Evolutionary conservation across 306 rosid genomes (phyloP), one percentile per base, ranked within the genome.

Genomic region (Rosa lucieae): DNA sequence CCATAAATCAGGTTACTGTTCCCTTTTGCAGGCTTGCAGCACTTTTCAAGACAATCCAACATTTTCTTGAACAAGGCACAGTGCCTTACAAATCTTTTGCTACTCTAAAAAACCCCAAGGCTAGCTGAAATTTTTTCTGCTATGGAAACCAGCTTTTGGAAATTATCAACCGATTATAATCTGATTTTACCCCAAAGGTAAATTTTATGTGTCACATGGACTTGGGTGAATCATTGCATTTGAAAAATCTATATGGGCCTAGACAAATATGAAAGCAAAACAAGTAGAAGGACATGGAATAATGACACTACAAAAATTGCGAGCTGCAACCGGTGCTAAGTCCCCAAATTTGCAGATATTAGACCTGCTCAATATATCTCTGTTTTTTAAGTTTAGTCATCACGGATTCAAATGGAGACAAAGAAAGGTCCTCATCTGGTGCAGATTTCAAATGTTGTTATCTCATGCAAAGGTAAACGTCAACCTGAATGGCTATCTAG

Each of bases 391-490:
- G 56, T 42, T 52, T 52, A 17, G 78, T 71, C 23, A 47, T 42
- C 48, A 63, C 74, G 51, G 78, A 49, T 53, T 48, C 62, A 65
- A 6, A 65, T n/a, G 55, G 15, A 26, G 79, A 80, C 83, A 80
- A 74, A 5, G 71, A 66, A 77, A 40, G 53, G n/a, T 20, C 35
- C 15, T 20, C 52, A 69, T 23, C 51, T 40, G 67, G 39, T 46
- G 29, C 43, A 55, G 32, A 79, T 75, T 44, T 10, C 55, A 69
- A 55, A 68, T 51, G 79, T 37, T 63, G 71, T 56, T 65, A 13
- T 37, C 46, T 15, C 86, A 48, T 68, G 82, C 86, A 78, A 18
- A 48, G 17, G 80, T 83, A 58, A 12, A 74, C 76, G 67, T 82
- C 79, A 73, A 66, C 59, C 55, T 73, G 85, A 59, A 67, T 56